phyloP scores from a whole-genome alignment of 306 rosid species.

The Dalbergia cultrata region DNA sequence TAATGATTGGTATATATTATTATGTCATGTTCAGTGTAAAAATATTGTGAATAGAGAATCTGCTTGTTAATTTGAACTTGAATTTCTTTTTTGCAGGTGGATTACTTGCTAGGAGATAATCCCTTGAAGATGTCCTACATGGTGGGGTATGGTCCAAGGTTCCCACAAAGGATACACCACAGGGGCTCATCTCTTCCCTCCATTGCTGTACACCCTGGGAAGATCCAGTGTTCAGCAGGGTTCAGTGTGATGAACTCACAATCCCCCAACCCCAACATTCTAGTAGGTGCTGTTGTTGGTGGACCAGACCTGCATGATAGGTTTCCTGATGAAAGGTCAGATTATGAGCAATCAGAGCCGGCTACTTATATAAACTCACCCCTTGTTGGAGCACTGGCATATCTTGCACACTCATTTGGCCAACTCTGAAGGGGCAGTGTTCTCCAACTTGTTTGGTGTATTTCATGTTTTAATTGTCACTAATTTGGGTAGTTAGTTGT shows the following conservation, averaged over 20 bases:
- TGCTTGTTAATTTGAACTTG: background rate
- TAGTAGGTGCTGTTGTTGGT: conserved; percentile 83
- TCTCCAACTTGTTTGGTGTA: conserved; percentile 29
- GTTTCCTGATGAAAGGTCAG: conserved; percentile 83
- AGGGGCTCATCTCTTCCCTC: conserved; percentile 94
- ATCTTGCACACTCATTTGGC: conserved; percentile 78
- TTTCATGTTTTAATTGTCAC: conserved; percentile 9
- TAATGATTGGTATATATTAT: background rate
- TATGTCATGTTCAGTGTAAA: background rate
- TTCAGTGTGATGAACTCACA: conserved; percentile 70
- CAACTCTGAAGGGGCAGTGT: conserved; percentile 52
- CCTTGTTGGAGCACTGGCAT: conserved; percentile 78
- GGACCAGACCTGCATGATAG: conserved; percentile 82
- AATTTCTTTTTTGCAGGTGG: conserved; percentile 61
- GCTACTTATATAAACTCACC: conserved; percentile 90
- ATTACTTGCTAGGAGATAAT: conserved; percentile 91
- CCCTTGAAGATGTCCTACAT: conserved; percentile 91
- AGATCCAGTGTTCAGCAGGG: conserved; percentile 88
- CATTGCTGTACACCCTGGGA: conserved; percentile 65
- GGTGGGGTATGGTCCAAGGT: conserved; percentile 95
- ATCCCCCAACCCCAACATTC: conserved; percentile 79
- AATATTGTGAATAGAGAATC: background rate
- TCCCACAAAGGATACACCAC: conserved; percentile 93
- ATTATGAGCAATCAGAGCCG: conserved; percentile 91
- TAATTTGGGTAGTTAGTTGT: conserved; percentile 2